Evolutionary conservation across 495 filamentous ascomycete species (phyloP).

Genomic region (Hypoxylon fragiforme): DNA sequence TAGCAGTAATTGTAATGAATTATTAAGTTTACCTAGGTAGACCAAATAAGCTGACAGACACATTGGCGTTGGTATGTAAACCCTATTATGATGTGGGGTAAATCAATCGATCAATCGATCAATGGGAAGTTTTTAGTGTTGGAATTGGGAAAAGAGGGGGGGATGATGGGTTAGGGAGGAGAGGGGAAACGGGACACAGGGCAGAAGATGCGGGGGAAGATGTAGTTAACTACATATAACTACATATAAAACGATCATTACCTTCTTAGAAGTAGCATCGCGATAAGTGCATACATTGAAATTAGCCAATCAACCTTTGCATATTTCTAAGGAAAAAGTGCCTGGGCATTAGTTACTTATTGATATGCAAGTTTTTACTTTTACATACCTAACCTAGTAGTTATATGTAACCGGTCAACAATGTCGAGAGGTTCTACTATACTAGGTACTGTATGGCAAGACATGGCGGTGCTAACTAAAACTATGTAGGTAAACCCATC

Average conservation of each 20-base stretch:
- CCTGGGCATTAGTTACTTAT: background rate
- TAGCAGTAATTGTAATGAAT: too few species aligned
- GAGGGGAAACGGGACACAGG: slow-evolving; percentile 1
- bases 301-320: background rate
- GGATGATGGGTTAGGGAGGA: slow-evolving; percentile 1
- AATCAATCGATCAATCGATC: background rate
- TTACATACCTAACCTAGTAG: background rate
- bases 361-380: background rate
- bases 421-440: too few species aligned
- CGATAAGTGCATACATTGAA: too few species aligned
- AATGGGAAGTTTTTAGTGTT: slow-evolving; percentile 4
- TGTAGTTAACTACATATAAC: background rate
- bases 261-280: too few species aligned
- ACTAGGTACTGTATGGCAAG: too few species aligned
- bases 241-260: slow-evolving; percentile 3
- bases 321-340: background rate
- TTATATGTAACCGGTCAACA: too few species aligned
- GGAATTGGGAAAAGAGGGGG: slow-evolving; percentile 13
- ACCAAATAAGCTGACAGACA: background rate
- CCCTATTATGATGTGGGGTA: background rate
- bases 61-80: background rate
- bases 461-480: too few species aligned
- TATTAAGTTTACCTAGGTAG: too few species aligned
- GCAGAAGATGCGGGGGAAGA: background rate
- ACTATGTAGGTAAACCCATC: too few species aligned